A percentile compares a stretch with the other conserved stretches of the same genome.
phyloP scores from a whole-genome alignment of 1,284 basidiomycete species.

The Hemileia vastatrix region DNA sequence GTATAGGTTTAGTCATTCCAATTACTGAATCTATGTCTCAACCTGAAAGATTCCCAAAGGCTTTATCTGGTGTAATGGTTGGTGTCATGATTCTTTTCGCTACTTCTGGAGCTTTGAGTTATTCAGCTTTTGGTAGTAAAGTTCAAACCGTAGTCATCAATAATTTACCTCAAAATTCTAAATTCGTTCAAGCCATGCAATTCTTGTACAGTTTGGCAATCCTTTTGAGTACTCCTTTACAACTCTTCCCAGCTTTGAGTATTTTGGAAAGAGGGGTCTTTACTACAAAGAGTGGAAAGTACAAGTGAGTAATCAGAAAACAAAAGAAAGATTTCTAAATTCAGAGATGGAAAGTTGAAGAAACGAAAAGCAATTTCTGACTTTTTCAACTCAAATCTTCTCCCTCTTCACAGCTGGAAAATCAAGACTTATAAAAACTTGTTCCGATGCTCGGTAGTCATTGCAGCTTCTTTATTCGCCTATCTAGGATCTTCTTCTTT shows the following conservation, averaged over 20 bases:
- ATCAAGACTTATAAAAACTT: slow-evolving; percentile 78
- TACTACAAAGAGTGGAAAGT: slow-evolving; percentile 68
- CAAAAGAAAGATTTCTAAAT: no score
- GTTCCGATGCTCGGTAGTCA: slow-evolving; percentile 68
- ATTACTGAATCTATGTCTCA: slow-evolving; percentile 89
- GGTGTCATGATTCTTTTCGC: slow-evolving; percentile 80
- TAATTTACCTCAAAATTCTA: slow-evolving; percentile 74
- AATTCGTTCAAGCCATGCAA: slow-evolving; percentile 85
- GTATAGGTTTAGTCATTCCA: slow-evolving; percentile 93
- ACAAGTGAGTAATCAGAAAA: no score
- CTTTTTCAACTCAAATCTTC: not conserved
- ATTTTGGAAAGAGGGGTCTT: slow-evolving; percentile 96
- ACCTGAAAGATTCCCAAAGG: slow-evolving; percentile 80
- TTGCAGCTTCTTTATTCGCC: slow-evolving; percentile 64
- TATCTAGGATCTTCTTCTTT: slow-evolving; percentile 78
- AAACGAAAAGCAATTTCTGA: not conserved
- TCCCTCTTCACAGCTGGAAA: no score
- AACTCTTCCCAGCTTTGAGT: slow-evolving; percentile 91
- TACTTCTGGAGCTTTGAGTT: slow-evolving; percentile 64
- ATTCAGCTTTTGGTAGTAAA: slow-evolving; percentile 43
- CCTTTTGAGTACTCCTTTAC: slow-evolving; percentile 81
- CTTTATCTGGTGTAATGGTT: slow-evolving; percentile 81
- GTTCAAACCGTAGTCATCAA: slow-evolving; percentile 88
- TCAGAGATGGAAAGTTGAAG: no score
- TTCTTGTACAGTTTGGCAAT: slow-evolving; percentile 85